These are phyloP conservation scores for Lichtheimia ramosa DNA, from an alignment of 371 early-diverging fungal species.

Conservation along the genomic window DNA sequence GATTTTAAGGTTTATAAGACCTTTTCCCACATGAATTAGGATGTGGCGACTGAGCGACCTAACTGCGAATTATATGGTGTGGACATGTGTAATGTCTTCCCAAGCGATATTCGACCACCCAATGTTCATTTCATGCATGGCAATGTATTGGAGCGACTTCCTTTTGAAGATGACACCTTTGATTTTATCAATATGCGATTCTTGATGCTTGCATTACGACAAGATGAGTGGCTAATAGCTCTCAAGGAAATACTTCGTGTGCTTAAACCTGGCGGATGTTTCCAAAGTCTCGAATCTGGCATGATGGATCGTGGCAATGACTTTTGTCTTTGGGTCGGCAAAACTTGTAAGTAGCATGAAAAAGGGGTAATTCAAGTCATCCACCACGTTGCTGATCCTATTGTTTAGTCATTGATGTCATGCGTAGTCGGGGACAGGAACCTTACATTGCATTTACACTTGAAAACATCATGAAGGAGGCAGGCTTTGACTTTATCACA, in stretches of 20 bases:
- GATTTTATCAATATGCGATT: conserved; percentile 61
- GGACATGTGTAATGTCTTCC: conserved; percentile 58
- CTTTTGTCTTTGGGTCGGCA: conserved; percentile 15
- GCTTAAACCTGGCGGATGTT: conserved; percentile 57
- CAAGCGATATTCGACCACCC: conserved; percentile 42
- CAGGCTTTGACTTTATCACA: conserved; percentile 28
- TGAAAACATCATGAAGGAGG: conserved; percentile 23
- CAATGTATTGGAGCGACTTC: conserved; percentile 51
- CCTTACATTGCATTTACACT: conserved; percentile 47
- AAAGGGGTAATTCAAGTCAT: no score
- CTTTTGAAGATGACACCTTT: conserved; percentile 59
- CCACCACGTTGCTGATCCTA: no score
- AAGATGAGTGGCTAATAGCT: conserved; percentile 49
- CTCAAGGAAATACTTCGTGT: conserved; percentile 52
- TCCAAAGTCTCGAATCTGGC: conserved; percentile 53
- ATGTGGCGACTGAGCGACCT: conserved; percentile 52
- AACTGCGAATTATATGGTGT: conserved; percentile 54
- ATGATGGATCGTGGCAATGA: conserved; percentile 32
- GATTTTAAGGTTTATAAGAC: no score
- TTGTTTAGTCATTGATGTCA: conserved; percentile 25
- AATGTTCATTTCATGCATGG: conserved; percentile 46
- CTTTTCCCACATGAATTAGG: conserved; percentile 4
- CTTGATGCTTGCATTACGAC: conserved; percentile 49
- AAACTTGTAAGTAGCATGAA: conserved; percentile 25
- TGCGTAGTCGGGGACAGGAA: conserved; percentile 45